Base-by-base conservation (phyloP, 2,329 filamentous ascomycete species). In the Apiospora phragmitis region DNA sequence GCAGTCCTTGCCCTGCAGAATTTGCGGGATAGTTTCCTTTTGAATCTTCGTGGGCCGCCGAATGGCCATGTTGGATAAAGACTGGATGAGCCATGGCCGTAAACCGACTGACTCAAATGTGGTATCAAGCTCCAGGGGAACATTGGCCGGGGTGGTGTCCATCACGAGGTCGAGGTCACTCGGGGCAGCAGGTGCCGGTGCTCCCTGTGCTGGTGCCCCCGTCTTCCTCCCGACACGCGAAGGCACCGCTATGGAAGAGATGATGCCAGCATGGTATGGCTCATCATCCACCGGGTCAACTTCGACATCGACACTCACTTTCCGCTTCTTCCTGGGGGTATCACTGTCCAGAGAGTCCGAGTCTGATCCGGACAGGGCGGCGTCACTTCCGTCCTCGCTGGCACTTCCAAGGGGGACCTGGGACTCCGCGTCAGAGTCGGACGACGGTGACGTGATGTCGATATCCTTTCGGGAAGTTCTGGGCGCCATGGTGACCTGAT, bases 11-110 rank as follows among this genome's bases (percentile, higher is more conserved):
- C 96, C 96, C 76, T 94, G 92, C 43, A 99, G 81, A 71, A 98
- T 98, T 79, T 96, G 93, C 1, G 95, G 95, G 77, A 99, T 98
- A 79, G 94, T 97, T 68, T 91, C 92, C 77, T 93, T 94, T 77
- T 99, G 96, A 85, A 99, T 98, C 21, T 92, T 92, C 0, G 96
- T 99, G 0, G 96, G 96, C 70, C 92, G 87, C 78, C 90, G 93
- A 79, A 99, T 98, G 41, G 94, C 94, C 88, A 90, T 89, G 77
- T 89, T 90, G 69, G 82, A 82, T 65, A 99, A 86, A 1, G 95
- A 95, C 72, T 91, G 89, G 1, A 97, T 91, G 4, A 99, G 90
- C 96, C 96, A 99, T 80, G 93, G 94, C 47, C 90, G 88, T 62
- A 97, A 91, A 68, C 89, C 85, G 68, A 98, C 83, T 14, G 90